phyloP scores from a whole-genome alignment of 352 stramenopile species.

The Pythium aquatile region DNA sequence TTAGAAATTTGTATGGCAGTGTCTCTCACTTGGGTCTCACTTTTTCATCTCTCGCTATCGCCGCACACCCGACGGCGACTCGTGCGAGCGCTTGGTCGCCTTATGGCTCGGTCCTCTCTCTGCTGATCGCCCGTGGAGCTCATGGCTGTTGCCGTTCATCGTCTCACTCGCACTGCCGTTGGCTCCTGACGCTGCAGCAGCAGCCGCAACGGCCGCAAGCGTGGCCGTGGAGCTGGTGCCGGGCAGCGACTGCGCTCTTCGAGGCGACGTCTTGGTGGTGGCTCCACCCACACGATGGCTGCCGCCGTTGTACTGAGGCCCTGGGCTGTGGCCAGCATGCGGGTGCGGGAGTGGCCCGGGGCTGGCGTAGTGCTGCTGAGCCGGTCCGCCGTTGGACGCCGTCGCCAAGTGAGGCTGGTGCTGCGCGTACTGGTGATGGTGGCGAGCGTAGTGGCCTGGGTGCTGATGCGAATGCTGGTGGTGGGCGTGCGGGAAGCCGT shows the following conservation, averaged over 20 bases:
- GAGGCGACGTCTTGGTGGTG: conserved; percentile 22
- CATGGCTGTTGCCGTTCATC: background rate
- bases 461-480: conserved; percentile 12
- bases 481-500: conserved; percentile 9
- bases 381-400: conserved; percentile 7
- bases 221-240: conserved; percentile 6
- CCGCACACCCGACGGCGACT: background rate
- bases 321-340: background rate
- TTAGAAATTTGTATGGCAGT: conserved; percentile 1
- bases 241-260: conserved; percentile 25
- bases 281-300: background rate
- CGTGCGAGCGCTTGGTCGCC: background rate
- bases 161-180: conserved; percentile 2
- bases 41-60: background rate
- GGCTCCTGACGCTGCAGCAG: conserved; percentile 7
- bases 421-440: conserved; percentile 6
- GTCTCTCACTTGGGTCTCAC: background rate
- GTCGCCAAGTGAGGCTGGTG: background rate
- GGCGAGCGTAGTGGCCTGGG: background rate
- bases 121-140: background rate
- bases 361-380: background rate
- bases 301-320: conserved; percentile 8
- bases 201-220: conserved; percentile 6
- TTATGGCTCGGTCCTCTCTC: background rate
- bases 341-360: background rate